Base-by-base conservation (phyloP, 2,329 filamentous ascomycete genomes). In the Calcarisporium arbuscula region DNA sequence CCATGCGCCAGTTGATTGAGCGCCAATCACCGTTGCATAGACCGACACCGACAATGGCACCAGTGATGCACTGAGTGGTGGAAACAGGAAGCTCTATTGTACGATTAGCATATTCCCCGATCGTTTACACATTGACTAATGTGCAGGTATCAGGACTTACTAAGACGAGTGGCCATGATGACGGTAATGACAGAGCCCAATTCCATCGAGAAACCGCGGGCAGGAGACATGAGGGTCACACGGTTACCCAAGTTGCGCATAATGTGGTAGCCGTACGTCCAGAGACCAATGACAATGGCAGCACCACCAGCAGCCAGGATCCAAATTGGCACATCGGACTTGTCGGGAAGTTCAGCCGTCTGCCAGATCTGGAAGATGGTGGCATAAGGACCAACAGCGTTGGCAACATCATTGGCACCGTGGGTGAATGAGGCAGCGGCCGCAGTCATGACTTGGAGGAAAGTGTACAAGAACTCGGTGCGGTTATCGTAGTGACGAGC, bases 401-500 rank as follows among this genome's bases (percentile, higher is more conserved):
- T 82, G 46, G 72, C 64, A 15, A 82, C 72, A 41, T 82, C 79
- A 53, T 82, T 83, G 45, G 77, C 75, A 17, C 79, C 79, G 58
- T 83, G 77, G 3, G 72, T 72, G 42, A 82, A 80, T 4, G 75
- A 79, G 11, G 76, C 72, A 20, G 76, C 74, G 44, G 71, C 70
- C 8, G 77, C 76, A 5, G 76, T 77, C 58, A 77, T 63, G 46
- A 78, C 55, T 46, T 77, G 74, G 19, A 76, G 63, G 56, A 75
- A 79, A 6, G 70, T 73, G 55, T 74, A 80, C 31, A 74, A 61
- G 57, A 73, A 74, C 54, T 81, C 77, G 44, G 70, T 64, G 42
- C 71, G 68, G 60, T 81, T 80, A 52, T 78, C 68, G 53, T 70
- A 81, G 50, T 78, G 74, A 19, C 62, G 52, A 12, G 73, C 75